phyloP scores from a whole-genome alignment of 768 basidiomycete genomes.

The Leccinum incarnatum region DNA sequence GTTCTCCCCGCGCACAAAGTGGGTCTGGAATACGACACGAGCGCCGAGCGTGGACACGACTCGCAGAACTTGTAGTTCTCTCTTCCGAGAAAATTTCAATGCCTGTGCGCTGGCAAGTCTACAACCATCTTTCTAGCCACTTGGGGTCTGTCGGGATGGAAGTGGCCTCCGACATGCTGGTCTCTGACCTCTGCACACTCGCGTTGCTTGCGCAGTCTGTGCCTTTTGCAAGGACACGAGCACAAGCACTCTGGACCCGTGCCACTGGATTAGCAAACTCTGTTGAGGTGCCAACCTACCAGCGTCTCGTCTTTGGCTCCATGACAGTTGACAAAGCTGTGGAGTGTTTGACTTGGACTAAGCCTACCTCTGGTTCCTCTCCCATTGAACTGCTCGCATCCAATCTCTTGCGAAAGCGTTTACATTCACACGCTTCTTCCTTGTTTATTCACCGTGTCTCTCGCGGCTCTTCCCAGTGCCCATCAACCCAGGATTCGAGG shows the following conservation, averaged over 20 bases:
- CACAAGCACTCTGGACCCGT: constrained; percentile 44
- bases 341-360: constrained; percentile 32
- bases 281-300: constrained; percentile 40
- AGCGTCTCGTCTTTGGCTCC: constrained; percentile 52
- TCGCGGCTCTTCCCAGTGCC: constrained; percentile 17
- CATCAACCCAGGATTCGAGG: constrained; percentile 24
- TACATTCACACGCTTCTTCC: constrained; percentile 49
- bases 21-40: constrained; percentile 33
- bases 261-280: constrained; percentile 28
- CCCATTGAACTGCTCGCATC: constrained; percentile 53
- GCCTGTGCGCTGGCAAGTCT: constrained; percentile 50
- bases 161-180: constrained; percentile 32
- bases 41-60: constrained; percentile 48
- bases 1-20: neutral
- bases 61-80: constrained; percentile 47
- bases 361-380: constrained; percentile 18
- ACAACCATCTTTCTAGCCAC: constrained; percentile 45
- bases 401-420: constrained; percentile 47
- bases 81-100: constrained; percentile 26
- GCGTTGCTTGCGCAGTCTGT: constrained; percentile 51
- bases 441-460: constrained; percentile 53
- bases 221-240: constrained; percentile 38
- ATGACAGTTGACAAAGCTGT: constrained; percentile 55
- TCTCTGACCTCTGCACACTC: constrained; percentile 54
- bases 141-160: constrained; percentile 1